phyloP scores from a whole-genome alignment of 1,284 basidiomycete genomes.

The Kwoniella shivajii region DNA sequence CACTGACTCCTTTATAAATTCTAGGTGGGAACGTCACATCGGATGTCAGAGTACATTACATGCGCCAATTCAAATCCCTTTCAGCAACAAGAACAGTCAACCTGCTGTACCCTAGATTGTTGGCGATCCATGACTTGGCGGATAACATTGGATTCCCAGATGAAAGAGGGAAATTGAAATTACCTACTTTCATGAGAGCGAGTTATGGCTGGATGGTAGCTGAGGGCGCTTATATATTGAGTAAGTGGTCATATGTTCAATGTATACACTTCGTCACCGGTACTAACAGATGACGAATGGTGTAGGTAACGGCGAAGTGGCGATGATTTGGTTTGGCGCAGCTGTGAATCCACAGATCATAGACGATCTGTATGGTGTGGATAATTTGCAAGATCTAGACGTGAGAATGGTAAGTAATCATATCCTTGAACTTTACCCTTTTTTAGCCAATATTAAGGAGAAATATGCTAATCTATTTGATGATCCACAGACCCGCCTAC shows the following conservation, averaged over 20 bases:
- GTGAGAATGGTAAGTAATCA: constrained; percentile 65
- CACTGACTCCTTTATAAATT: constrained; percentile 1
- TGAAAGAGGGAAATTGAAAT: constrained; percentile 62
- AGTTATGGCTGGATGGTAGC: constrained; percentile 87
- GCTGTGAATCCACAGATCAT: constrained; percentile 80
- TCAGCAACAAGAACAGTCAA: constrained; percentile 71
- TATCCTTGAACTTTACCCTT: background rate
- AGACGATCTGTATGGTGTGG: constrained; percentile 81
- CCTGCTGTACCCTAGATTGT: constrained; percentile 83
- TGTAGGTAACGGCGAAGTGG: constrained; percentile 85
- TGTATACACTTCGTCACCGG: background rate
- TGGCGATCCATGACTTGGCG: constrained; percentile 84
- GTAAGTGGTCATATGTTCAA: constrained; percentile 57
- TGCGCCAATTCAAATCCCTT: constrained; percentile 73
- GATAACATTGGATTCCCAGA: constrained; percentile 67
- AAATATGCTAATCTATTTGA: background rate
- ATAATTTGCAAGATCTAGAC: constrained; percentile 74
- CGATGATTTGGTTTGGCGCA: constrained; percentile 88
- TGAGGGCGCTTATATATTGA: constrained; percentile 87
- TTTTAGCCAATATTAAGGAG: background rate
- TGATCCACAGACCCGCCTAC: constrained; percentile 65
- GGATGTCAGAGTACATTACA: constrained; percentile 87
- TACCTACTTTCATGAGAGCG: constrained; percentile 80
- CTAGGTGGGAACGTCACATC: constrained; percentile 82
- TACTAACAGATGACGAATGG: constrained; percentile 13